Evolutionary conservation across 768 basidiomycete genomes (phyloP).

Genomic region (Pilatotrama ljubarskyi): DNA sequence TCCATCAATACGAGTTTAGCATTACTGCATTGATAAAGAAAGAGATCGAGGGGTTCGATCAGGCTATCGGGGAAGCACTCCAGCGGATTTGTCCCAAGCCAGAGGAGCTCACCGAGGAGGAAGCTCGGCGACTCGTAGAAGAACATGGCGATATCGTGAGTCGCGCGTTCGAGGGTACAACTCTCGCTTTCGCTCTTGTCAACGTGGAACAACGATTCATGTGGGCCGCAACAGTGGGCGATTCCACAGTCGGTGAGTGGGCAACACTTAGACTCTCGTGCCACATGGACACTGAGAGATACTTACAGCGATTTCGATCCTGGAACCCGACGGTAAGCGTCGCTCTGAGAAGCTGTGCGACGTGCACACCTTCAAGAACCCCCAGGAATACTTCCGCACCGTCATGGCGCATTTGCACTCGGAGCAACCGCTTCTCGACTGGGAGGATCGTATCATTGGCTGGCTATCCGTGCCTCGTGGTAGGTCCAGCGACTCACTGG

Average conservation of each 20-base stretch:
- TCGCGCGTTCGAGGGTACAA: background rate
- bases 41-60: background rate
- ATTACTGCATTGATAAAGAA: background rate
- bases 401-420: background rate
- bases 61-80: background rate
- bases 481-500: background rate
- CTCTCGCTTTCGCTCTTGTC: background rate
- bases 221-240: conserved; percentile 7
- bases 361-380: background rate
- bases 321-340: background rate
- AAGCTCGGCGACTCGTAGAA: background rate
- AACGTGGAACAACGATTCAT: background rate
- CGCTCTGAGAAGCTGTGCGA: background rate
- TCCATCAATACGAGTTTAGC: background rate
- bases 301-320: background rate
- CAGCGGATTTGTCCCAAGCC: background rate
- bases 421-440: background rate
- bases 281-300: too few relatives aligned
- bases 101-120: background rate
- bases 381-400: background rate
- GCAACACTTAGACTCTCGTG: background rate
- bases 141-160: background rate
- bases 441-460: background rate
- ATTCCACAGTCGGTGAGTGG: conserved; percentile 5
- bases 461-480: background rate